Conservation (phyloP, 345 rosid genomes). For the Citropsis articulata region DNA sequence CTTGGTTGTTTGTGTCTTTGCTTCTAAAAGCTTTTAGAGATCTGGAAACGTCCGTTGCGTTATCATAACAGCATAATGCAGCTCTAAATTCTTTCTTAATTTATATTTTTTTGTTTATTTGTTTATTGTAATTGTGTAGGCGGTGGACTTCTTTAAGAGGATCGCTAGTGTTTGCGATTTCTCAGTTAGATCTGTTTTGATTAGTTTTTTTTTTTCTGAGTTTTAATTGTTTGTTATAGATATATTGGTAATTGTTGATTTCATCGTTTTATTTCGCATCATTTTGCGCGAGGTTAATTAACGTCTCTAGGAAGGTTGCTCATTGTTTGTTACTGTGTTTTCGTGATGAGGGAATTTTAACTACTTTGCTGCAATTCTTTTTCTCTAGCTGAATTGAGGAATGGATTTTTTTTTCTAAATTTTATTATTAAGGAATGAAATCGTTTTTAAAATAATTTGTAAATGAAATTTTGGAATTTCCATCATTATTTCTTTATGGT, state of each 20-base stretch:
- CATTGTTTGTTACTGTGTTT: not conserved
- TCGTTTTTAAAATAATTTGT: not conserved
- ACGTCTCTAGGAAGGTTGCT: not conserved
- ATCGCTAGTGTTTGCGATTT: not conserved
- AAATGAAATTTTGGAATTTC: not conserved
- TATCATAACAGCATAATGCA: not conserved
- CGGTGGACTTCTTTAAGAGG: not conserved
- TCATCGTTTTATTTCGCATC: not conserved
- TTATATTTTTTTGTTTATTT: not conserved
- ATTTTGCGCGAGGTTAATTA: not conserved
- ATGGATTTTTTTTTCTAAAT: too few species aligned
- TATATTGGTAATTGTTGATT: not conserved
- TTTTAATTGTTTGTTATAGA: not conserved
- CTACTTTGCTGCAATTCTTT: not conserved
- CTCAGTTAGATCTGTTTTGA: constrained; percentile 9
- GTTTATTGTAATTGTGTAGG: not conserved
- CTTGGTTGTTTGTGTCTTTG: not conserved
- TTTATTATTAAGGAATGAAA: not conserved
- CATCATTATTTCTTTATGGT: not conserved
- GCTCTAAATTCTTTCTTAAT: not conserved
- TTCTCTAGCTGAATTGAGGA: not conserved
- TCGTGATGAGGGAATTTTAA: not conserved
- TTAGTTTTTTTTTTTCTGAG: not conserved
- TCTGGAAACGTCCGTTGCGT: not conserved
- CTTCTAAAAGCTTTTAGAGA: not conserved